These are phyloP conservation scores for Phytophthora macrochlamydospora DNA, from an alignment of 352 stramenopile genomes.

Conservation along the genomic window DNA sequence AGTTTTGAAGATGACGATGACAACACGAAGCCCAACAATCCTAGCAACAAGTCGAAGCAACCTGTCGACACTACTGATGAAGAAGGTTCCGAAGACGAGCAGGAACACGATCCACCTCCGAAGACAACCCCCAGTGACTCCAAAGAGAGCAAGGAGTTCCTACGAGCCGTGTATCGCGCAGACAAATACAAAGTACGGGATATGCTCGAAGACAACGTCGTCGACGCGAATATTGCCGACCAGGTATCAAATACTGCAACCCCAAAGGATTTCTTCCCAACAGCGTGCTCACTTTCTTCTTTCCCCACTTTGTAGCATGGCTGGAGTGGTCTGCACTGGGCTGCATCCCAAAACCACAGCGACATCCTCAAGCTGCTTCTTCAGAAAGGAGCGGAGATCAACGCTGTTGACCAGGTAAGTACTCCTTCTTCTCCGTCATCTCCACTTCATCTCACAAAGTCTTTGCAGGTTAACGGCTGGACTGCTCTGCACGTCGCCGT, in stretches of 20 bases:
- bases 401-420: conserved; percentile 66
- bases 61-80: conserved; percentile 4
- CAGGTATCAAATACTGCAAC: conserved; percentile 38
- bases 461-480: conserved; percentile 64
- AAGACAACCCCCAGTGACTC: conserved; percentile 59
- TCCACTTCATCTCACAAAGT: neutral
- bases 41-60: conserved; percentile 20
- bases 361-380: conserved; percentile 61
- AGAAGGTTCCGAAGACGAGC: conserved; percentile 21
- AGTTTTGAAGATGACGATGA: conserved; percentile 62
- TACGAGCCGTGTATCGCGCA: conserved; percentile 65
- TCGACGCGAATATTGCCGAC: conserved; percentile 59
- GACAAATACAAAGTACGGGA: conserved; percentile 59
- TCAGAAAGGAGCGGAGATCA: conserved; percentile 40
- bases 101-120: conserved; percentile 27
- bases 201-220: conserved; percentile 51
- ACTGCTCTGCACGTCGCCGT: conserved; percentile 70
- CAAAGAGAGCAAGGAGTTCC: conserved; percentile 59
- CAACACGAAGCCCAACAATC: conserved; percentile 12
- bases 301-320: conserved; percentile 49
- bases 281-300: conserved; percentile 2
- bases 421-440: neutral
- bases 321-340: conserved; percentile 82
- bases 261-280: neutral
- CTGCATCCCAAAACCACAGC: conserved; percentile 63